Percentiles rank a stretch among this genome's conserved stretches.
Conservation (phyloP, 129 eudicot genomes). For the Helichrysum umbraculigerum region DNA sequence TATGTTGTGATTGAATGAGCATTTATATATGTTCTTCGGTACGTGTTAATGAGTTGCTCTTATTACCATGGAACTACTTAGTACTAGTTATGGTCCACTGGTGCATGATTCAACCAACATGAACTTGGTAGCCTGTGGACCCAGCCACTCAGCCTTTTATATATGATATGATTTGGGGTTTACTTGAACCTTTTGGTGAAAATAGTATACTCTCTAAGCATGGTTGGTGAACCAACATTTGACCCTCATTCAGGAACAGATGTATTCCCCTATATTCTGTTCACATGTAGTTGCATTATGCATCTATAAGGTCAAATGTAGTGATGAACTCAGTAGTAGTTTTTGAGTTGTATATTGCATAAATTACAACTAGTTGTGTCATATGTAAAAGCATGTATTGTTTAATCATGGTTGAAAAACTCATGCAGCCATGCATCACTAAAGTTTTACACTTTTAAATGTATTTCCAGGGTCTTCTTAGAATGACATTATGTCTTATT, state of each 20-base stretch:
- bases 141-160: conserved; percentile 23
- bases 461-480: too few species aligned
- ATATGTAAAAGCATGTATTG: not conserved
- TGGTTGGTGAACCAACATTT: conserved; percentile 41
- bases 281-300: not conserved
- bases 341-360: not conserved
- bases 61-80: not conserved
- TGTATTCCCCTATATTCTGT: too few species aligned
- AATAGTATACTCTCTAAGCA: conserved; percentile 33
- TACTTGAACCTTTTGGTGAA: conserved; percentile 8
- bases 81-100: not conserved
- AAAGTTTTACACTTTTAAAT: too few species aligned
- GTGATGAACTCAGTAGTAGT: not conserved
- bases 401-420: too few species aligned
- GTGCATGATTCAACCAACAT: conserved; percentile 9
- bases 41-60: not conserved
- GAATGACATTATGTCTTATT: too few species aligned
- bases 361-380: not conserved
- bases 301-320: not conserved
- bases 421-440: too few species aligned
- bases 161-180: conserved; percentile 15
- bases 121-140: conserved; percentile 15
- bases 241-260: not conserved
- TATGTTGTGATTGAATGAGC: too few species aligned
- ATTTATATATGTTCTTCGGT: too few species aligned